A percentile compares a stretch with the other conserved stretches of the same genome.
Evolutionary conservation across 192 early-diverging fungal species (phyloP).

Genomic region (Gamsiella multidivaricata): DNA sequence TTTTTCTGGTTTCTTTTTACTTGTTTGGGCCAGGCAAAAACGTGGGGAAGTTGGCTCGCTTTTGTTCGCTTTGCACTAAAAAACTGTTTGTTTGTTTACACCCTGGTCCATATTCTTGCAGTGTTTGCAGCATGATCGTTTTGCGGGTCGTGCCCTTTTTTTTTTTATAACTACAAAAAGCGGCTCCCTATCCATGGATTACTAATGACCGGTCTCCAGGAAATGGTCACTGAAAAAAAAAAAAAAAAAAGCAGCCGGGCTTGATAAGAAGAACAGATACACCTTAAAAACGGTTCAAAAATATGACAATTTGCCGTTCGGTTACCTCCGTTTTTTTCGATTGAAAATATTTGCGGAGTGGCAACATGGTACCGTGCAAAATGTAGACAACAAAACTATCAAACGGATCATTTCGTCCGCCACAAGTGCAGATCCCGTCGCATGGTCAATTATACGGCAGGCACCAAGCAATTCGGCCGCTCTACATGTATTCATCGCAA

Average conservation of each 20-base stretch:
- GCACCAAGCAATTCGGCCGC: neutral
- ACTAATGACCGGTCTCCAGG: no score
- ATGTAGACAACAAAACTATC: neutral
- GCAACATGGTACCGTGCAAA: neutral
- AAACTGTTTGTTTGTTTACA: neutral
- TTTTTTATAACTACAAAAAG: no score
- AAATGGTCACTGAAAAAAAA: no score
- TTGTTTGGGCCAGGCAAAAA: conserved; percentile 6
- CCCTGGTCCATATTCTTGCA: neutral
- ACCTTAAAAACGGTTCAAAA: neutral
- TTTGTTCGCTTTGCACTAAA: neutral
- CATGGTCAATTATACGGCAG: neutral
- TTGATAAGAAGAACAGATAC: no score
- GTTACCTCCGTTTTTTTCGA: no score
- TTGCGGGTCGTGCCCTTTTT: no score
- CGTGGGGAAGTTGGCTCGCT: conserved; percentile 19
- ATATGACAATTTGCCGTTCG: neutral
- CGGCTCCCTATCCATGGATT: no score
- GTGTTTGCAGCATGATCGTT: neutral
- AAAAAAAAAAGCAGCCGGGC: no score
- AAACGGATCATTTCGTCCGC: neutral
- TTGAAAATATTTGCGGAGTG: neutral
- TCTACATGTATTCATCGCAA: neutral
- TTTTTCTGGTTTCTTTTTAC: conserved; percentile 5
- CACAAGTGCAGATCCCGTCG: neutral